Evolutionary conservation across 2,329 filamentous ascomycete genomes (phyloP).

Genomic region (Spiromastix sp.): DNA sequence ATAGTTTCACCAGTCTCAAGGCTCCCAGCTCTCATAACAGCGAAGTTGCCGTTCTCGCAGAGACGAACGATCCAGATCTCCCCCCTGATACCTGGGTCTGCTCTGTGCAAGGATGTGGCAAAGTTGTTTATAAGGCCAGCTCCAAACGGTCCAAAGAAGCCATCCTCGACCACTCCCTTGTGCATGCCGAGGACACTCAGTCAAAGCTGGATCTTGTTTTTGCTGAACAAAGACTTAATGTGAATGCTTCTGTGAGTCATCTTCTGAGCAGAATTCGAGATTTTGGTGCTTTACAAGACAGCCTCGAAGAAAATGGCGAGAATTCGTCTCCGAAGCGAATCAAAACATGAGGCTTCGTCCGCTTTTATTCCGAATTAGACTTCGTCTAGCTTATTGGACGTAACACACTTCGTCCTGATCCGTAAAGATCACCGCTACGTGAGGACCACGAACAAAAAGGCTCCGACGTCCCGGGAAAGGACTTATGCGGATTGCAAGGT

Average conservation of each 20-base stretch:
- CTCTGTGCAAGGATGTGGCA: slow-evolving; percentile 22
- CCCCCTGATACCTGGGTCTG: slow-evolving; percentile 25
- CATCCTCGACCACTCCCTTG: slow-evolving; percentile 23
- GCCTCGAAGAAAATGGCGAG: slow-evolving; percentile 10
- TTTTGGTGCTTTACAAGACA: slow-evolving; percentile 13
- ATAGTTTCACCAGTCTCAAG: slow-evolving; percentile 8
- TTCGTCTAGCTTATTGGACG: no score
- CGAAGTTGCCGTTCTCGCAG: no score
- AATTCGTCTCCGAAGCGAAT: slow-evolving; percentile 10
- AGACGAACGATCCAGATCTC: no score
- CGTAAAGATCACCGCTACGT: no score
- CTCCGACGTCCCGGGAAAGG: no score
- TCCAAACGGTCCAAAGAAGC: slow-evolving; percentile 23
- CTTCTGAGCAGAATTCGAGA: slow-evolving; percentile 22
- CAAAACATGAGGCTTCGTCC: slow-evolving; percentile 5
- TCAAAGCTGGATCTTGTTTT: slow-evolving; percentile 26
- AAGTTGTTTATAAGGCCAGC: slow-evolving; percentile 21
- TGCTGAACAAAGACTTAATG: slow-evolving; percentile 25
- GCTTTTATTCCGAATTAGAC: not conserved
- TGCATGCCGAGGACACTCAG: slow-evolving; percentile 26
- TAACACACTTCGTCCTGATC: no score
- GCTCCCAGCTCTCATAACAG: slow-evolving; percentile 14
- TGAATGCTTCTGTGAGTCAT: slow-evolving; percentile 22
- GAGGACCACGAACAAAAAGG: no score
- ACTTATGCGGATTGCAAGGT: no score